Conservation (phyloP, 768 basidiomycete genomes). For the Mycena alexandri region DNA sequence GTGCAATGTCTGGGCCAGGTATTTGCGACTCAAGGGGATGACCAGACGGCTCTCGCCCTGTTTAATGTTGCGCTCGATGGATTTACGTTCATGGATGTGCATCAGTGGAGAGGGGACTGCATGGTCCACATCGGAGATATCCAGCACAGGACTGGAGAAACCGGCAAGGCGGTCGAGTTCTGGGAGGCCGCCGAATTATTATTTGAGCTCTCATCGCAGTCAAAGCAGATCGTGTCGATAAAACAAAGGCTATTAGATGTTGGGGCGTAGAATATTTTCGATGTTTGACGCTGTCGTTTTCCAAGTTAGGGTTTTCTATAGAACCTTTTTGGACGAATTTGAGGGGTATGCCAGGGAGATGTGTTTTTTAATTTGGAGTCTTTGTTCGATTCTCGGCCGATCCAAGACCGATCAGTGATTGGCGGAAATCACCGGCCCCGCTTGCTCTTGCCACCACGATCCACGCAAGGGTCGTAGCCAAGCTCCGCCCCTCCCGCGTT, state of each 20-base stretch:
- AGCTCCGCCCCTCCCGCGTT: too few relatives aligned
- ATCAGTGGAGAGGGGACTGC: background rate
- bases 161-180: background rate
- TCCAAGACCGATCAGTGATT: too few relatives aligned
- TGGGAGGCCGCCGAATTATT: background rate
- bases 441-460: too few relatives aligned
- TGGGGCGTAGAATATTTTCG: too few relatives aligned
- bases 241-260: background rate
- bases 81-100: conserved; percentile 7
- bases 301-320: too few relatives aligned
- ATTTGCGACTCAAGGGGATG: conserved; percentile 1
- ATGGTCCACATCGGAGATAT: background rate
- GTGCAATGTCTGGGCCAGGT: background rate
- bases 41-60: background rate
- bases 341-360: too few relatives aligned
- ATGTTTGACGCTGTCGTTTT: too few relatives aligned
- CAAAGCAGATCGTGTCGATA: background rate
- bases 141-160: background rate
- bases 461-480: too few relatives aligned
- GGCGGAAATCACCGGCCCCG: too few relatives aligned
- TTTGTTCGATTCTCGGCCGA: too few relatives aligned
- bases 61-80: background rate
- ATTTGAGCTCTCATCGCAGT: background rate
- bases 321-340: too few relatives aligned
- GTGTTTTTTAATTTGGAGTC: too few relatives aligned